Evolutionary conservation across 768 basidiomycete genomes (phyloP), one percentile per base, ranked within the genome.

Genomic region (Rhizopogon vesiculosus): DNA sequence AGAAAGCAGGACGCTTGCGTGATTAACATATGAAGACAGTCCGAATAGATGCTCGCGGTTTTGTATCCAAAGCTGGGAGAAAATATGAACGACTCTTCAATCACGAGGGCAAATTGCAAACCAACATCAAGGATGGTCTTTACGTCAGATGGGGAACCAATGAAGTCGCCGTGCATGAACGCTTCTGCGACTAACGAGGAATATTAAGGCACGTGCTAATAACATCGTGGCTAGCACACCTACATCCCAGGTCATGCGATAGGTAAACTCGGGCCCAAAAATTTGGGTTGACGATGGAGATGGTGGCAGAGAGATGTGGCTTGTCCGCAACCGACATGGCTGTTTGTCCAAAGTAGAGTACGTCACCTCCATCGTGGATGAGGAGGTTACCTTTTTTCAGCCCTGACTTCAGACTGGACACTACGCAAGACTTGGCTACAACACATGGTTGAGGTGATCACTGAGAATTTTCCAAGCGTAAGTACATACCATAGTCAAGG

Each of bases 91-190:
- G 57, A 55, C 51, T 31, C 25, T 42, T 19, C 41, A n/a, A 1
- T 35, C 25, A 25, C 18, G 31, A 40, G 51, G 25, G 39, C 18
- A 19, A 28, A 49, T 35, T 49, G 31, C 10, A 33, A 33, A 74
- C 81, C 56, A 63, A 81, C 81, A 61, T 80, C 72, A 81, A 83
- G 81, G 43, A 75, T 74, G 28, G 74, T 71, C 65, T 77, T 79
- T 56, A 83, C 75, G 61, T 78, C 75, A 43, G 48, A 16, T 12
- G 48, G 48, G 16, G 76, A 75, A 18, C 81, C 78, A 61, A 82
- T 72, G 40, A 83, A 69, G 58, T 84, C 81, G 53, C 81, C 81
- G 69, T 82, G 76, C 82, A 84, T 84, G 64, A 79, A 84, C 5
- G 81, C 81, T 73, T 84, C 82, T 64, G 80, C 82, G 72, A 84